A percentile compares a stretch with the other conserved stretches of the same genome.
These are phyloP conservation scores for Neurospora crassa DNA, from an alignment of 2,329 filamentous ascomycete genomes.

Conservation along the genomic window DNA sequence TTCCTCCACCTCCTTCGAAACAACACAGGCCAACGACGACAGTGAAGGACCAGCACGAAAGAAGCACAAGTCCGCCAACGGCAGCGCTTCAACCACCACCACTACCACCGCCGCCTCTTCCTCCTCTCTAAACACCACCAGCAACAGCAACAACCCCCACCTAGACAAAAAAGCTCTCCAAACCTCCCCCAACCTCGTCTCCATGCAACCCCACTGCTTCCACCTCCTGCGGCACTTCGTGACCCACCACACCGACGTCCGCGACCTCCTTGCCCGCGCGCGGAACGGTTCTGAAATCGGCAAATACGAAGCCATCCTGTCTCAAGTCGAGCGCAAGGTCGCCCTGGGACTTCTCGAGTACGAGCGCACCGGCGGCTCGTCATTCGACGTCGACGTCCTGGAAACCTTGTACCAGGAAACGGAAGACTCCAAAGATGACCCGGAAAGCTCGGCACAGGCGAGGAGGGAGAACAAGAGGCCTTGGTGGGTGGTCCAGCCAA, in stretches of 20 bases:
- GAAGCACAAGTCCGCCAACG: constrained; percentile 34
- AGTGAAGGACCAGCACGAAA: constrained; percentile 42
- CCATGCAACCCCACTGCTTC: constrained; percentile 89
- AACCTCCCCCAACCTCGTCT: constrained; percentile 54
- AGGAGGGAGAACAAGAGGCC: constrained; percentile 68
- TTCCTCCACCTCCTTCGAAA: constrained; percentile 19
- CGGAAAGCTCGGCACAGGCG: constrained; percentile 54
- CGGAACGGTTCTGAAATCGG: constrained; percentile 59
- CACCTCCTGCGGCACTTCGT: constrained; percentile 80
- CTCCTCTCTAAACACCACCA: neutral
- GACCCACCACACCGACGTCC: constrained; percentile 67
- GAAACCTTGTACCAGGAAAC: constrained; percentile 25
- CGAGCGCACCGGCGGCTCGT: constrained; percentile 40
- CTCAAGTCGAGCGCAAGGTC: constrained; percentile 65
- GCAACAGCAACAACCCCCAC: neutral
- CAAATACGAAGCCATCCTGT: constrained; percentile 67
- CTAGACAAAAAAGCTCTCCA: neutral
- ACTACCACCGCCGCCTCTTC: neutral
- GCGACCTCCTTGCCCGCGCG: constrained; percentile 68
- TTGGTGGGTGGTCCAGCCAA: constrained; percentile 85
- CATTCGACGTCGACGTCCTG: constrained; percentile 24
- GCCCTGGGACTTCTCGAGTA: constrained; percentile 64
- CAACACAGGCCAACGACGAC: constrained; percentile 7
- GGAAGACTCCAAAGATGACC: constrained; percentile 30
- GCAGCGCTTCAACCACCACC: neutral